Conservation (phyloP, 371 early-diverging fungal genomes). For the Mucor lusitanicus region DNA sequence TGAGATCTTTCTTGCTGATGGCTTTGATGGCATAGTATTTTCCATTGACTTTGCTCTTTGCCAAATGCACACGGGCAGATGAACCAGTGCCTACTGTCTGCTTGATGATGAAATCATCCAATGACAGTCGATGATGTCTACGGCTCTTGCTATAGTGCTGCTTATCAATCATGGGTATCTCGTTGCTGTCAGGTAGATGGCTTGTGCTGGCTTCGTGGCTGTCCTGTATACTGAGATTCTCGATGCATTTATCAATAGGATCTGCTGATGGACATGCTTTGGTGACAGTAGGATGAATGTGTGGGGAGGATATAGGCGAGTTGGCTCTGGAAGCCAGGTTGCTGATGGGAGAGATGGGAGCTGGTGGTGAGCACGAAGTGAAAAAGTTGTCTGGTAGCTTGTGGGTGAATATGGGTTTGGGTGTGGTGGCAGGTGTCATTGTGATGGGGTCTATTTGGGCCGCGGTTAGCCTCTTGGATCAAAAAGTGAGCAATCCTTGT, state of each 20-base stretch:
- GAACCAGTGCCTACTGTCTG: constrained; percentile 72
- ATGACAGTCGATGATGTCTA: background rate
- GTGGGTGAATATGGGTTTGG: constrained; percentile 14
- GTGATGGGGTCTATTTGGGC: background rate
- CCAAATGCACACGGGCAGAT: constrained; percentile 68
- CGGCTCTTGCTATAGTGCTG: background rate
- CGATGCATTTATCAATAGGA: background rate
- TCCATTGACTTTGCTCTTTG: constrained; percentile 38
- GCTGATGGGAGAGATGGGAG: constrained; percentile 8
- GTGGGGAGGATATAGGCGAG: constrained; percentile 12
- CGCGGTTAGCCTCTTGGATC: too few species aligned
- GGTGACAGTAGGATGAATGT: constrained; percentile 1
- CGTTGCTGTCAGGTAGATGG: background rate
- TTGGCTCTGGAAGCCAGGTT: background rate
- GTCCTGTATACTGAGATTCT: background rate
- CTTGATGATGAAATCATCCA: constrained; percentile 17
- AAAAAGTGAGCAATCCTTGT: background rate
- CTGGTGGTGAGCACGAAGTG: constrained; percentile 5
- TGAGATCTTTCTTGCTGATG: constrained; percentile 88
- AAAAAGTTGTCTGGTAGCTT: constrained; percentile 15
- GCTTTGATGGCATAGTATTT: constrained; percentile 87
- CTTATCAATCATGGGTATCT: background rate
- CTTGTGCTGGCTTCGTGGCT: background rate
- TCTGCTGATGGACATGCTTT: background rate
- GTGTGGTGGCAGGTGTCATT: background rate